Conservation (phyloP, 2,329 filamentous ascomycete species). For the Fonsecaea nubica region DNA sequence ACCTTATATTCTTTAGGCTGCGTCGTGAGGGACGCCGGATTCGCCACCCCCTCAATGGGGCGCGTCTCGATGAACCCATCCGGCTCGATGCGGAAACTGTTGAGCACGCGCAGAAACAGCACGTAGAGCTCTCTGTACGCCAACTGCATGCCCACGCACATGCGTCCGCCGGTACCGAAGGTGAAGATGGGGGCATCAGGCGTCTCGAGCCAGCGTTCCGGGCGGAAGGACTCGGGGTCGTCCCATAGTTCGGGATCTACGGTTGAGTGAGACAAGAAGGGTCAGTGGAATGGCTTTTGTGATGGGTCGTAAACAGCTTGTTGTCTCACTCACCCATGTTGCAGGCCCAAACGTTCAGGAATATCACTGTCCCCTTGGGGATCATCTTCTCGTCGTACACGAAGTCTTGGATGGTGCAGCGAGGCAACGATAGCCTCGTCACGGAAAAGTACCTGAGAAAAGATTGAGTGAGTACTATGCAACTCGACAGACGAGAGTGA, state of each 20-base stretch:
- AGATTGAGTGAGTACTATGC: too few species aligned
- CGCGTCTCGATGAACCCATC: constrained; percentile 49
- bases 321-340: constrained; percentile 58
- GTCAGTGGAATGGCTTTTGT: too few species aligned
- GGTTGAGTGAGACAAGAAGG: too few species aligned
- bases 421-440: constrained; percentile 65
- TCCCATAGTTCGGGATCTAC: constrained; percentile 60
- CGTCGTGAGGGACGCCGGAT: constrained; percentile 67
- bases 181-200: constrained; percentile 69
- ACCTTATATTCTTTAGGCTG: constrained; percentile 65
- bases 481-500: too few species aligned
- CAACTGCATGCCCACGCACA: constrained; percentile 68
- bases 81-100: constrained; percentile 67
- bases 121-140: constrained; percentile 70
- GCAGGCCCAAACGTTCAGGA: constrained; percentile 71
- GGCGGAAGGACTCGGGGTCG: constrained; percentile 65
- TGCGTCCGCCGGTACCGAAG: constrained; percentile 69
- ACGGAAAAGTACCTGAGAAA: constrained; percentile 64
- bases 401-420: constrained; percentile 66
- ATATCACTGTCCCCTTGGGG: constrained; percentile 67
- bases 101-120: constrained; percentile 67
- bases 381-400: constrained; percentile 63
- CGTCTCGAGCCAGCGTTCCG: constrained; percentile 67
- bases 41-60: constrained; percentile 64
- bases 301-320: too few species aligned